Evolutionary conservation across 768 basidiomycete genomes (phyloP).

Genomic region (Hypsizygus marmoreus): DNA sequence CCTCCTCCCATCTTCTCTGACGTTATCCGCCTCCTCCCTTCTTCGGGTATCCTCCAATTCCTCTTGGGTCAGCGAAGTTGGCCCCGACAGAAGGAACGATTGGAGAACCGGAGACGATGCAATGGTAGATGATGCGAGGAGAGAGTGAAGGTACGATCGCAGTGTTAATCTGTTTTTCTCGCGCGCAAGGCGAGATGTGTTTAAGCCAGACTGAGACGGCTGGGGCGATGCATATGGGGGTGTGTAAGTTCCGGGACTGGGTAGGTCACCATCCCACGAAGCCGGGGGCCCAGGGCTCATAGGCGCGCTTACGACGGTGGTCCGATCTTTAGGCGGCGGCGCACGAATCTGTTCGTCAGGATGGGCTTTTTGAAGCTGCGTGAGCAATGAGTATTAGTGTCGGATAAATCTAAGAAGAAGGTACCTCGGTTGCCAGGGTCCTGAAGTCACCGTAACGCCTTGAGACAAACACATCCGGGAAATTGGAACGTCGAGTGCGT

Average conservation of each 20-base stretch:
- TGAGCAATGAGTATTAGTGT: slow-evolving; percentile 14
- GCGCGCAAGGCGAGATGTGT: slow-evolving; percentile 62
- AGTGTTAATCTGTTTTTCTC: slow-evolving; percentile 97
- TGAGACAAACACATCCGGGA: slow-evolving; percentile 83
- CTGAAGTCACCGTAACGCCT: slow-evolving; percentile 95
- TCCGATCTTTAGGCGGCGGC: slow-evolving; percentile 89
- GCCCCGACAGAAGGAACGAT: slow-evolving; percentile 81
- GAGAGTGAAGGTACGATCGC: slow-evolving; percentile 84
- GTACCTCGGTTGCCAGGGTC: slow-evolving; percentile 82
- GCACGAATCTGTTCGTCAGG: slow-evolving; percentile 78
- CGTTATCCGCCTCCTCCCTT: slow-evolving; percentile 86
- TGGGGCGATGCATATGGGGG: slow-evolving; percentile 15
- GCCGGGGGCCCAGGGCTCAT: slow-evolving; percentile 29
- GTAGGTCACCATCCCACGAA: slow-evolving; percentile 11
- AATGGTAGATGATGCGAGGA: slow-evolving; percentile 72
- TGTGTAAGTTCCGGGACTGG: background rate
- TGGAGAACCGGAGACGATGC: slow-evolving; percentile 84
- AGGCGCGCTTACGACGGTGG: slow-evolving; percentile 60
- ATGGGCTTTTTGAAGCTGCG: slow-evolving; percentile 82
- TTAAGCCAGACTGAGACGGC: slow-evolving; percentile 22
- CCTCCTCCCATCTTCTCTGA: slow-evolving; percentile 85
- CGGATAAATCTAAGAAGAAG: slow-evolving; percentile 6
- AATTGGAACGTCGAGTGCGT: slow-evolving; percentile 73
- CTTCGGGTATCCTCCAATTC: slow-evolving; percentile 78
- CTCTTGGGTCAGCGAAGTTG: slow-evolving; percentile 64